Conservation (phyloP, 495 filamentous ascomycete species). For the Aspergillus asperescens region DNA sequence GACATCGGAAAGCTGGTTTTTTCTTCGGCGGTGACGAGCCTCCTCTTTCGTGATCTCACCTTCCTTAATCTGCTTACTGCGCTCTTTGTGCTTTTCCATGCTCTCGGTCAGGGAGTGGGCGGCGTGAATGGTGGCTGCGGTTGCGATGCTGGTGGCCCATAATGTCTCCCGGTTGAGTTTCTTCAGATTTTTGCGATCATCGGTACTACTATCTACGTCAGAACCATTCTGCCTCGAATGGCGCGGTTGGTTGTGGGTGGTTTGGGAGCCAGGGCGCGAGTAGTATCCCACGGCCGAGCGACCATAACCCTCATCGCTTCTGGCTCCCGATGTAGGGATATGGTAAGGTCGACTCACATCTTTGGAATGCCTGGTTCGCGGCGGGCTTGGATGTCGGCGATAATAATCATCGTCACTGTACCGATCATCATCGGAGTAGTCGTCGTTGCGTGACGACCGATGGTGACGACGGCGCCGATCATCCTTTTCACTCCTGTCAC, state of each 20-base stretch:
- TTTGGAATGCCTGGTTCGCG: constrained; percentile 44
- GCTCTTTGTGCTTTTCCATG: constrained; percentile 66
- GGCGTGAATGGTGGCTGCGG: constrained; percentile 85
- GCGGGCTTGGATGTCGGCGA: constrained; percentile 31
- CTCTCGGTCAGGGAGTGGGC: constrained; percentile 72
- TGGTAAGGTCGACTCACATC: constrained; percentile 45
- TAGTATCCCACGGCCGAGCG: constrained; percentile 25
- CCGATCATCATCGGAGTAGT: constrained; percentile 27
- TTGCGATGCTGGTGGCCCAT: constrained; percentile 75
- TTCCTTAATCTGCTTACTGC: constrained; percentile 64
- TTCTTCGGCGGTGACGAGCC: constrained; percentile 68
- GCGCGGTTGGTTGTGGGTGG: neutral
- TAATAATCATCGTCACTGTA: constrained; percentile 46
- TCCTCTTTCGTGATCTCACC: constrained; percentile 70
- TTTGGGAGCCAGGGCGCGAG: constrained; percentile 14
- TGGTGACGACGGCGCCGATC: constrained; percentile 32
- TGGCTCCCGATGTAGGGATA: constrained; percentile 12
- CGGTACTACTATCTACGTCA: constrained; percentile 67
- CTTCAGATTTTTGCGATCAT: constrained; percentile 67
- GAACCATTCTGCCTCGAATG: constrained; percentile 40
- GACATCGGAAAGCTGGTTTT: constrained; percentile 67
- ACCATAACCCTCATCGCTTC: constrained; percentile 14
- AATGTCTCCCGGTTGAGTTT: constrained; percentile 82
- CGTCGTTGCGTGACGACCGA: constrained; percentile 41
- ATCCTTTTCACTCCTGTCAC: constrained; percentile 31